A percentile compares a stretch with the other conserved stretches of the same genome.
Conservation (phyloP, 1,284 basidiomycete species). For the Cutaneotrichosporon sp. region DNA sequence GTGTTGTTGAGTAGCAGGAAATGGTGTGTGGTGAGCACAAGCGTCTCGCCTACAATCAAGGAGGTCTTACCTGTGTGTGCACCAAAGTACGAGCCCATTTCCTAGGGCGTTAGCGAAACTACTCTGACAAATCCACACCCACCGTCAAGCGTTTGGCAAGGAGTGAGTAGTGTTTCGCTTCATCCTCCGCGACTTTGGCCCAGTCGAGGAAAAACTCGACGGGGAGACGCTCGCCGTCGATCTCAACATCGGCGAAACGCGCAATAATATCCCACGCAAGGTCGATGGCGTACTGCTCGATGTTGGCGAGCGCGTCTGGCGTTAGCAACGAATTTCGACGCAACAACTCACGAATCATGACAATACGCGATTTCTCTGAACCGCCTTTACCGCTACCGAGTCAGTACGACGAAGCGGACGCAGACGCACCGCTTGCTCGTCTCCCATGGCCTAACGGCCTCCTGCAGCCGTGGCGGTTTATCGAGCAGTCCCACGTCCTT, state of each 20-base stretch:
- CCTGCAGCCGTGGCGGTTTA: slow-evolving; percentile 63
- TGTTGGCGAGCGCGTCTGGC: slow-evolving; percentile 66
- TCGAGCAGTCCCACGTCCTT: slow-evolving; percentile 51
- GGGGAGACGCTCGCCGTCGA: slow-evolving; percentile 55
- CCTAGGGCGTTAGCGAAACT: slow-evolving; percentile 30
- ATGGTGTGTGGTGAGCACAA: background rate
- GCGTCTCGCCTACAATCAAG: no score
- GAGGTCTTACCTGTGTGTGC: slow-evolving; percentile 35
- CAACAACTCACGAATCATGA: slow-evolving; percentile 58
- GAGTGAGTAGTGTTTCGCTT: slow-evolving; percentile 63
- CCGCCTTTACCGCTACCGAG: slow-evolving; percentile 52
- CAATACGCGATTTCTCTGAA: slow-evolving; percentile 60
- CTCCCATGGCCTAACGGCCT: slow-evolving; percentile 59
- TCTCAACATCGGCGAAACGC: slow-evolving; percentile 56
- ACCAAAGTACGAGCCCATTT: slow-evolving; percentile 69
- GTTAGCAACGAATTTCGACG: background rate
- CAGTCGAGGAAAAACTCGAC: slow-evolving; percentile 70
- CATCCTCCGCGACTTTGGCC: slow-evolving; percentile 73
- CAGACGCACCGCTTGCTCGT: slow-evolving; percentile 23
- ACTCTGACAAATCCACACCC: slow-evolving; percentile 4
- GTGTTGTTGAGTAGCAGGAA: background rate
- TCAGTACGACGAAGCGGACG: slow-evolving; percentile 9
- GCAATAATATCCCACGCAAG: slow-evolving; percentile 83
- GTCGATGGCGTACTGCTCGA: slow-evolving; percentile 87
- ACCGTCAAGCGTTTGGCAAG: slow-evolving; percentile 51